Conservation (phyloP, 2,329 filamentous ascomycete species). For the Septoria linicola region DNA sequence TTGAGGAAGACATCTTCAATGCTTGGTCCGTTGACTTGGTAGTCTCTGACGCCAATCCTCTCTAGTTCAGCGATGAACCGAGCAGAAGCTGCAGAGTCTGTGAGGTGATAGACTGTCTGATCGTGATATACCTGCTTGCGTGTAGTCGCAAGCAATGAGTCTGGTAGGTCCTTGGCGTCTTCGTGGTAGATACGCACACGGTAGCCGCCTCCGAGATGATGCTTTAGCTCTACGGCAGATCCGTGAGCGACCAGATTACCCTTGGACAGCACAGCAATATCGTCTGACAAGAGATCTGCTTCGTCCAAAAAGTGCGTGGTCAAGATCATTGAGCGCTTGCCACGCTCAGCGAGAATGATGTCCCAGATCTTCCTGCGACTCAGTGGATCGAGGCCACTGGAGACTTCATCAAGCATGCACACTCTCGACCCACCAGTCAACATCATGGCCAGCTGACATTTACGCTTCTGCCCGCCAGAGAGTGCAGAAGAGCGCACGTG, state of each 20-base stretch:
- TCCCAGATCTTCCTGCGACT: slow-evolving; percentile 91
- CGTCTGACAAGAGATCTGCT: slow-evolving; percentile 83
- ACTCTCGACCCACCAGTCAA: slow-evolving; percentile 84
- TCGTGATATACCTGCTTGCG: slow-evolving; percentile 60
- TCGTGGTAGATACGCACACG: slow-evolving; percentile 71
- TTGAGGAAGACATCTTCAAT: slow-evolving; percentile 92
- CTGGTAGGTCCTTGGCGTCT: slow-evolving; percentile 32
- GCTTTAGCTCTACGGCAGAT: slow-evolving; percentile 82
- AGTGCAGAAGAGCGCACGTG: slow-evolving; percentile 72
- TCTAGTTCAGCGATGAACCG: slow-evolving; percentile 70
- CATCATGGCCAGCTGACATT: slow-evolving; percentile 93
- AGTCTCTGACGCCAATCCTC: slow-evolving; percentile 65
- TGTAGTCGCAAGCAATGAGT: slow-evolving; percentile 26
- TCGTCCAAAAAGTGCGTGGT: slow-evolving; percentile 95
- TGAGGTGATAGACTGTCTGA: slow-evolving; percentile 69
- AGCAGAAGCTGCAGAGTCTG: slow-evolving; percentile 68
- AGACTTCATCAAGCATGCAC: slow-evolving; percentile 90
- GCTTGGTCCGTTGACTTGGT: slow-evolving; percentile 82
- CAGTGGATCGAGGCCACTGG: slow-evolving; percentile 81
- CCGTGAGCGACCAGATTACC: slow-evolving; percentile 78
- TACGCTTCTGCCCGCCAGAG: slow-evolving; percentile 88
- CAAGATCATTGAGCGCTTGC: slow-evolving; percentile 75
- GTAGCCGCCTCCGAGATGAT: slow-evolving; percentile 79
- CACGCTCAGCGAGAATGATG: slow-evolving; percentile 81
- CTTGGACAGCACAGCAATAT: slow-evolving; percentile 84